Evolutionary conservation across 139 green algal genomes (phyloP).

Genomic region (Asterochloris erici): DNA sequence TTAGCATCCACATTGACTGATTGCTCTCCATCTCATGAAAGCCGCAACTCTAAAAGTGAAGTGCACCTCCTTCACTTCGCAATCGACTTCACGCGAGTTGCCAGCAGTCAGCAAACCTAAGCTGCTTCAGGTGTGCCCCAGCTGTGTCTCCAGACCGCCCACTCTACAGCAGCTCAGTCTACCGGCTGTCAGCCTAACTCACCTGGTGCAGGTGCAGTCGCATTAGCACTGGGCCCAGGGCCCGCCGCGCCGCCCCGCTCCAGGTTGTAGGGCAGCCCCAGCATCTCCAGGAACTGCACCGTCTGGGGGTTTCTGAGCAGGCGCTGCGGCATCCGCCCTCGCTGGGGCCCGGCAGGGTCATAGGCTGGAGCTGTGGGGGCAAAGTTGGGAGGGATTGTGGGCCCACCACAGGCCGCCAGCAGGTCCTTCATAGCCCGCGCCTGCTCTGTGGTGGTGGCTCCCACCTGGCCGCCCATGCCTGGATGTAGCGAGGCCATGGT

Average conservation of each 20-base stretch:
- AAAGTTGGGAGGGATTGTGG: constrained; percentile 75
- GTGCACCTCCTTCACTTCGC: neutral
- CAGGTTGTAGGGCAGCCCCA: constrained; percentile 67
- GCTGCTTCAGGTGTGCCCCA: neutral
- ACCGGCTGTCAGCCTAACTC: neutral
- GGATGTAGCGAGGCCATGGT: no score
- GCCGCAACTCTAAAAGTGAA: neutral
- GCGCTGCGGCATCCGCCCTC: constrained; percentile 29
- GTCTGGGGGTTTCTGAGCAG: constrained; percentile 54
- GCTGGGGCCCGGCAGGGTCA: constrained; percentile 27
- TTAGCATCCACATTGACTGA: neutral
- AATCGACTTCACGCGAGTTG: neutral
- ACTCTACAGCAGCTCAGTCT: neutral
- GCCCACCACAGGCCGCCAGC: constrained; percentile 32
- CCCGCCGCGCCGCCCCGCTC: constrained; percentile 10
- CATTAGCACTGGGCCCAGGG: neutral
- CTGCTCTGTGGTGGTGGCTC: constrained; percentile 32
- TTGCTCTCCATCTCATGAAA: neutral
- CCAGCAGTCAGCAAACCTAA: neutral
- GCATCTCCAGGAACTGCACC: constrained; percentile 58
- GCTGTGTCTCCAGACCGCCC: neutral
- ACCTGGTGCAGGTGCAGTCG: neutral
- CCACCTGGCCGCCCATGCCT: neutral
- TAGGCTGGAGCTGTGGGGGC: constrained; percentile 47
- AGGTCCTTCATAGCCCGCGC: constrained; percentile 34